Percentiles rank a stretch among this genome's conserved stretches.
These are phyloP conservation scores for Moesziomyces parantarcticus DNA, from an alignment of 1,284 basidiomycete species.

Conservation along the genomic window DNA sequence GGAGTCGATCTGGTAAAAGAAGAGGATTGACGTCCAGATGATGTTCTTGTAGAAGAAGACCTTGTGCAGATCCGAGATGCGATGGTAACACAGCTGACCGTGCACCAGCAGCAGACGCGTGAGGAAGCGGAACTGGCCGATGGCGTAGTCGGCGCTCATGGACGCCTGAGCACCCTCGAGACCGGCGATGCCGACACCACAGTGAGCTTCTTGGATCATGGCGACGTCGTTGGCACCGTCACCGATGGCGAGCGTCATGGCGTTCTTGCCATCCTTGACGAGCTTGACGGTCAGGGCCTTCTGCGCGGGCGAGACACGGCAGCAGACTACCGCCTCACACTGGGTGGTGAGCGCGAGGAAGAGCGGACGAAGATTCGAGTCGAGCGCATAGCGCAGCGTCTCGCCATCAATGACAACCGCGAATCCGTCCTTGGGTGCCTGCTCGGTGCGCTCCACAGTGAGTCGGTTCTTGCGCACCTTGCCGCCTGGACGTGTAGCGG, in stretches of 20 bases:
- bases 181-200: constrained; percentile 92
- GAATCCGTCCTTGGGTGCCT: constrained; percentile 72
- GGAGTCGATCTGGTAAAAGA: constrained; percentile 93
- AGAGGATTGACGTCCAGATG: constrained; percentile 80
- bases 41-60: constrained; percentile 87
- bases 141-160: constrained; percentile 98
- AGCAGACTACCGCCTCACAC: constrained; percentile 96
- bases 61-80: constrained; percentile 79
- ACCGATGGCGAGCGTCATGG: constrained; percentile 96
- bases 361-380: constrained; percentile 80
- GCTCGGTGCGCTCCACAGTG: constrained; percentile 44
- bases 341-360: constrained; percentile 94
- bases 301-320: constrained; percentile 94
- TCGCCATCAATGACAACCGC: constrained; percentile 97
- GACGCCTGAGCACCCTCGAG: constrained; percentile 97
- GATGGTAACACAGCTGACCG: constrained; percentile 94
- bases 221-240: constrained; percentile 96
- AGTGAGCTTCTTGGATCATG: constrained; percentile 98
- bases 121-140: constrained; percentile 93
- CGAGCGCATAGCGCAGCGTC: constrained; percentile 84
- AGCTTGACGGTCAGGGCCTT: constrained; percentile 94
- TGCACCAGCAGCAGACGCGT: constrained; percentile 93
- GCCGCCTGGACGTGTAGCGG: constrained; percentile 23
- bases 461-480: constrained; percentile 46
- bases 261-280: constrained; percentile 92